Conservation (phyloP, 768 basidiomycete species). For the Mycena olivaceomarginata region DNA sequence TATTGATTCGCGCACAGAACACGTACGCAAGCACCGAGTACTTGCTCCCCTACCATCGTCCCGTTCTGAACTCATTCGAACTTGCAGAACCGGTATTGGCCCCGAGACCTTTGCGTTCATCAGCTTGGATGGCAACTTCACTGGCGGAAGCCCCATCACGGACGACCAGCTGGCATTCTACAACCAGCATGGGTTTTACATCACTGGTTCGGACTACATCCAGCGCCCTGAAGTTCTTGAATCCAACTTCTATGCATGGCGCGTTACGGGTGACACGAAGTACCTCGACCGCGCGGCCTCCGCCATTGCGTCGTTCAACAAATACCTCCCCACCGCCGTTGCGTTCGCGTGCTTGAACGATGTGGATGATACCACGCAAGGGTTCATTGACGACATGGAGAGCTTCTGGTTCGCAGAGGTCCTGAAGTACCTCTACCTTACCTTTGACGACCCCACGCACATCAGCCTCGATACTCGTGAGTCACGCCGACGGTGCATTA, state of each 20-base stretch:
- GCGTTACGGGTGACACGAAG: constrained; percentile 66
- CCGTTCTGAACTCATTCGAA: neutral
- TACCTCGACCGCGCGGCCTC: constrained; percentile 66
- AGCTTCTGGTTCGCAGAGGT: constrained; percentile 58
- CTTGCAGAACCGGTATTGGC: constrained; percentile 82
- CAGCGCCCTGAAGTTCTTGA: constrained; percentile 74
- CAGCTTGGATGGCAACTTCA: constrained; percentile 79
- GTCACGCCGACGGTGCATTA: neutral
- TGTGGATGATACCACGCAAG: constrained; percentile 51
- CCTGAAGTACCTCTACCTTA: constrained; percentile 60
- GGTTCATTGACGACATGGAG: constrained; percentile 63
- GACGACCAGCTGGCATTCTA: constrained; percentile 70
- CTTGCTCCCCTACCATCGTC: constrained; percentile 56
- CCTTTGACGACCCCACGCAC: constrained; percentile 69
- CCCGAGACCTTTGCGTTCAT: constrained; percentile 82
- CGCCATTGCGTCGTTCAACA: constrained; percentile 64
- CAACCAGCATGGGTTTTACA: constrained; percentile 79
- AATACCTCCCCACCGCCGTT: constrained; percentile 51
- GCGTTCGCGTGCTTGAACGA: constrained; percentile 65
- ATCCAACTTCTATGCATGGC: constrained; percentile 74
- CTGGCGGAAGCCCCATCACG: constrained; percentile 64
- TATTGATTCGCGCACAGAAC: constrained; percentile 58
- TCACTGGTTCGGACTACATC: constrained; percentile 73
- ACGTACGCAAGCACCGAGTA: constrained; percentile 79
- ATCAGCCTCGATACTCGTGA: constrained; percentile 70